Evolutionary conservation across 805 yeast genomes (phyloP), one percentile per base, ranked within the genome.

Genomic region (Komagataella phaffii): DNA sequence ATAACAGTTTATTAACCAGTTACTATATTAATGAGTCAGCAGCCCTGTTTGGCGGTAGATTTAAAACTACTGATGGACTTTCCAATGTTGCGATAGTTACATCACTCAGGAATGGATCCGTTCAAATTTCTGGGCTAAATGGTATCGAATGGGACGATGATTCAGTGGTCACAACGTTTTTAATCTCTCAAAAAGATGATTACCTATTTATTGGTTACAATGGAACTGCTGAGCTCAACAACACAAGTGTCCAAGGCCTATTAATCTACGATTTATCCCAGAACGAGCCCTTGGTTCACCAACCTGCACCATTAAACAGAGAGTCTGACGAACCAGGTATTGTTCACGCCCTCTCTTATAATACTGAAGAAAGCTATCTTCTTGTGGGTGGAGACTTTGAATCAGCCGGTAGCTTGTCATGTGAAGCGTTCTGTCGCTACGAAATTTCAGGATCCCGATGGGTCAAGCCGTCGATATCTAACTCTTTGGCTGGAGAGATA

Each of bases 321-420:
- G 51, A 63, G 17, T 61, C 67, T 7, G 63, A 75, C 2, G 62
- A 70, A 8, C 40, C 40, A 10, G 65, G 68, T 3, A 55, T 56
- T 3, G 72, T 80, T 12, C 69, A 70, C 12, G 63, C 77, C 1
- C 63, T 77, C 50, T 63, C 64, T 17, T 55, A 73, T 17, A 67
- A 68, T 40, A 71, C 74, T 36, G 69, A 68, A 21, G 66, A 64
- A 24, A 68, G 71, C 24, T 58, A 70, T 17, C 65, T 88, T 24
- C 70, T 82, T 30, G 86, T 86, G 10, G 96, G 85, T 45, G 96
- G 97, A 21, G 71, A 75, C 46, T 88, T 86, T 61, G 74, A 72
- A 18, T 62, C 70, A 18, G 81, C 85, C 1, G 82, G 84, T 0
- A 67, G 77, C 3, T 65, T 75, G 36, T 64, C 67, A 23, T 89